A percentile compares a stretch with the other conserved stretches of the same genome.
Evolutionary conservation across 2,329 filamentous ascomycete genomes (phyloP).

Genomic region (Fusarium ramigenum): DNA sequence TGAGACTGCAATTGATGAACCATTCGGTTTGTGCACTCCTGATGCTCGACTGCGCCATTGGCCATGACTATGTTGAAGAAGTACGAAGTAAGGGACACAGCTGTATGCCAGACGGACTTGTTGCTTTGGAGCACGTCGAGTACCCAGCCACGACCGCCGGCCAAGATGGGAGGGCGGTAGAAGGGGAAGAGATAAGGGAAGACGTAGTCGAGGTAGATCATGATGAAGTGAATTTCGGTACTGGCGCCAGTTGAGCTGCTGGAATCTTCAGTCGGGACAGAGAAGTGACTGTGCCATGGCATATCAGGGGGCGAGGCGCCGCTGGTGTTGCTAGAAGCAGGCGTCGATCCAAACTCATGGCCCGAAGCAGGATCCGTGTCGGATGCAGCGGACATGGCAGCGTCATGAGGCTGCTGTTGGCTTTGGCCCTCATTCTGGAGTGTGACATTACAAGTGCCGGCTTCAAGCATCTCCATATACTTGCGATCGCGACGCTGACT

Average conservation of each 20-base stretch:
- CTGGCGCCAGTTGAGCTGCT: constrained; percentile 36
- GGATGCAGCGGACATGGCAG: constrained; percentile 37
- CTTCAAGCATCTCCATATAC: constrained; percentile 56
- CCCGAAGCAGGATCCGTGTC: constrained; percentile 42
- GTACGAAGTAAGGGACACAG: constrained; percentile 65
- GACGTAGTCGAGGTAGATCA: constrained; percentile 70
- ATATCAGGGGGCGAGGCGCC: constrained; percentile 46
- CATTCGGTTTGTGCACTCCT: constrained; percentile 49
- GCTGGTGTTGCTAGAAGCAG: constrained; percentile 45
- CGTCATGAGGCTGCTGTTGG: constrained; percentile 3
- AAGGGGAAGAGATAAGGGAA: constrained; percentile 72
- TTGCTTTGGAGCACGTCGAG: constrained; percentile 65
- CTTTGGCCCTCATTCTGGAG: constrained; percentile 23
- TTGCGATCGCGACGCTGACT: constrained; percentile 60
- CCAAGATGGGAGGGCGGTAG: constrained; percentile 64
- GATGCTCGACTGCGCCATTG: constrained; percentile 45
- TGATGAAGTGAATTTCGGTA: constrained; percentile 56
- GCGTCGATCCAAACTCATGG: constrained; percentile 40
- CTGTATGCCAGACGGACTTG: constrained; percentile 66
- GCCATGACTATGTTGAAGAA: constrained; percentile 61
- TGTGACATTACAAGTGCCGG: constrained; percentile 44
- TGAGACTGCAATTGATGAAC: constrained; percentile 55
- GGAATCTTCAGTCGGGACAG: constrained; percentile 35
- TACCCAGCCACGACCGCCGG: constrained; percentile 69
- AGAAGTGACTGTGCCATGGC: constrained; percentile 47